phyloP scores from a whole-genome alignment of 225 moss, liverwort and hornwort genomes.

The Anthoceros angustus region DNA sequence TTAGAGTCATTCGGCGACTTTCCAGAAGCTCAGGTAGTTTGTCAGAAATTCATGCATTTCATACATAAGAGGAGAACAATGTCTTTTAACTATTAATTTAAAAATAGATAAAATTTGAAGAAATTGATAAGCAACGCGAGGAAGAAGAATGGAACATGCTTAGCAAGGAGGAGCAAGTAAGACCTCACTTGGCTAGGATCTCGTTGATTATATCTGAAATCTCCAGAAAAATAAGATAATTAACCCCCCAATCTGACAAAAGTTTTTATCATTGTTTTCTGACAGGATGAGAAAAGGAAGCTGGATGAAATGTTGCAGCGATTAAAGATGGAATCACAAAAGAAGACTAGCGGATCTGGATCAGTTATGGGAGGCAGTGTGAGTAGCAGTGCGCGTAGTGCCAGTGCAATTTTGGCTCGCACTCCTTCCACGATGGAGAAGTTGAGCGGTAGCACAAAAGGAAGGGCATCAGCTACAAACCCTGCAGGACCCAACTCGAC shows the following conservation, averaged over 20 bases:
- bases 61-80: neutral
- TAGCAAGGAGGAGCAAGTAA: slow-evolving; percentile 87
- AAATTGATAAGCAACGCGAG: slow-evolving; percentile 76
- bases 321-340: slow-evolving; percentile 47
- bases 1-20: neutral
- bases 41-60: neutral
- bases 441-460: neutral
- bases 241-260: neutral
- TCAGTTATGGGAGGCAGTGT: slow-evolving; percentile 13
- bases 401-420: slow-evolving; percentile 10
- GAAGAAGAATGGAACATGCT: slow-evolving; percentile 99
- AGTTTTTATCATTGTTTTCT: slow-evolving; percentile 8
- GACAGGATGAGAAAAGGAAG: slow-evolving; percentile 80
- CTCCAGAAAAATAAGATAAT: neutral
- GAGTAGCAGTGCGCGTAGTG: neutral
- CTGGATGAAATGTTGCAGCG: slow-evolving; percentile 67
- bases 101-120: slow-evolving; percentile 76
- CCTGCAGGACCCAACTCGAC: neutral
- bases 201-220: no score
- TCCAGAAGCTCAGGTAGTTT: neutral
- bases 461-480: neutral
- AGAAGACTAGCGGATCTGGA: slow-evolving; percentile 24
- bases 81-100: neutral
- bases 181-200: neutral
- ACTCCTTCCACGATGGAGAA: slow-evolving; percentile 9